Evolutionary conservation across 2,329 filamentous ascomycete species (phyloP).

Genomic region (Cucurbitaria berberidis): DNA sequence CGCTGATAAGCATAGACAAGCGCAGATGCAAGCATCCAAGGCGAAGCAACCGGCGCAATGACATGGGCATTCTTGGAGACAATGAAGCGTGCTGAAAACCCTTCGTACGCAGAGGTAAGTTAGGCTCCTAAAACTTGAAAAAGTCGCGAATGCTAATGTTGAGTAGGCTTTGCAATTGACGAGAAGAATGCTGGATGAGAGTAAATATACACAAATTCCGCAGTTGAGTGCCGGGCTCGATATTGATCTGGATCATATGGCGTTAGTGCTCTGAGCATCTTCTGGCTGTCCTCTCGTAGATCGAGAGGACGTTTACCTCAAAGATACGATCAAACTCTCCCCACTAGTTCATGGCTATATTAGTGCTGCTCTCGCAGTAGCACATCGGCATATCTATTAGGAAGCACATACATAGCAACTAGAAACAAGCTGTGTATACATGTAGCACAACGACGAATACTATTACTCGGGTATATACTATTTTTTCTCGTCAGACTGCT

Average conservation of each 20-base stretch:
- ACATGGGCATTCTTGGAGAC: constrained; percentile 56
- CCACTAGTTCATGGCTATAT: neutral
- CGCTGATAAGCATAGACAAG: constrained; percentile 39
- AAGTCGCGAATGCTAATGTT: neutral
- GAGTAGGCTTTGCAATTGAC: constrained; percentile 49
- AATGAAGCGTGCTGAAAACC: constrained; percentile 47
- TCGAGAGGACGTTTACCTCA: neutral
- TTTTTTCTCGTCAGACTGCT: no score
- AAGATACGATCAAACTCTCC: no score
- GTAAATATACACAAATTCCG: constrained; percentile 53
- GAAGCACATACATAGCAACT: no score
- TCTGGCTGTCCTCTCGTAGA: neutral
- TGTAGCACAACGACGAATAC: no score
- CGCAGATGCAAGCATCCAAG: constrained; percentile 56
- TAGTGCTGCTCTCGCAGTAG: no score
- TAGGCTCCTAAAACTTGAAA: no score
- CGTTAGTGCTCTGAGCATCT: constrained; percentile 32
- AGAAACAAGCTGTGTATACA: no score
- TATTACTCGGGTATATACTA: no score
- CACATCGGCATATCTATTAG: no score
- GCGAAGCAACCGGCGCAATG: constrained; percentile 55
- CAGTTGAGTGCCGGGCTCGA: constrained; percentile 53
- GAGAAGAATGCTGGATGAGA: constrained; percentile 46
- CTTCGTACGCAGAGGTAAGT: constrained; percentile 51
- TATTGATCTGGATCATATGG: constrained; percentile 49